Base-by-base conservation (phyloP, 2,329 filamentous ascomycete genomes). In the Parastagonospora avenae region DNA sequence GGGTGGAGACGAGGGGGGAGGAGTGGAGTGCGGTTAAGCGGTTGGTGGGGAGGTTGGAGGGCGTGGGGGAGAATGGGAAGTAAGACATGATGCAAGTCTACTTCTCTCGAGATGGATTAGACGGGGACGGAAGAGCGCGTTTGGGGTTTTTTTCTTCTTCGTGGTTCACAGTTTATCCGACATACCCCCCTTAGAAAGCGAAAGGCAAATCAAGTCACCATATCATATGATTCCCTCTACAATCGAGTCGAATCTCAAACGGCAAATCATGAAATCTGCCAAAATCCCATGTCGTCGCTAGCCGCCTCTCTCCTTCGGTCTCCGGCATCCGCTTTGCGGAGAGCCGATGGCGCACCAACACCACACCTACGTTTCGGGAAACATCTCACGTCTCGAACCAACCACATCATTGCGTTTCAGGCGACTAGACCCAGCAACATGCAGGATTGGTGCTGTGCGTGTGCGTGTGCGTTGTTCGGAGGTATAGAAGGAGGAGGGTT, bases 1-100 rank as follows among this genome's bases (percentile, higher is more conserved):
- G 92, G n/a, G 87, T 89, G 60, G 94, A 97, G 66, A 82, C 91
- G 33, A 88, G 89, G 71, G 86, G 85, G 45, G 94, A 99, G 66
- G 93, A 97, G 73, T 99, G 94, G 93, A 85, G 88, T 5, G 90
- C 85, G 31, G 90, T 99, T 61, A 97, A 97, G 85, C 92, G 91
- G 74, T 79, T 97, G 68, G 85, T 97, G 19, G 87, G 85, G 36
- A 85, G 88, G 64, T 76, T 93, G 53, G 92, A 95, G 74, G 55
- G 59, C 8, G 55, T 47, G 15, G 68, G 55, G 7, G 68, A 64
- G 35, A 59, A 56, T 27, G 68, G 67, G 44, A 66, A 66, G 41
- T 64, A 60, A n/a, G n/a, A n/a, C n/a, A n/a, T n/a, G n/a, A n/a
- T n/a, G n/a, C n/a, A n/a, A n/a, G n/a, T n/a, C n/a, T n/a, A n/a